Base-by-base conservation (phyloP, 176 grass and related monocot species). In the Phoenix dactylifera region DNA sequence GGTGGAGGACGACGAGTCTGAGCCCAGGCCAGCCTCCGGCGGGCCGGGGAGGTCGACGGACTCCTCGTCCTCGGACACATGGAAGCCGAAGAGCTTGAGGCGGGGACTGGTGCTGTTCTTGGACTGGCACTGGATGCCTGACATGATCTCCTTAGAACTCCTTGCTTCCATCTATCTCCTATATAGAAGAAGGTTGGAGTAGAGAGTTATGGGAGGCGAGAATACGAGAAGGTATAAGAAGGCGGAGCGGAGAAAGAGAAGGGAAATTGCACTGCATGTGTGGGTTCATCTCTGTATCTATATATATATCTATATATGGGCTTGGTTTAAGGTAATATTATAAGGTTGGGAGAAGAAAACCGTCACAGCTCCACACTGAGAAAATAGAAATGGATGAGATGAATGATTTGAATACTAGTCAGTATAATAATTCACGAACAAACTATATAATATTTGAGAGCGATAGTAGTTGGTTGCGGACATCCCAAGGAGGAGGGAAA, bases 1-100 rank as follows among this genome's bases (percentile, higher is more conserved):
- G 18, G 28, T 3, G 4, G 64, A 50, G 3, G 49, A 22, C 3
- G 92, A 97, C 0, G 92, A 97, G 66, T 97, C 92, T 0, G 92
- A 97, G 0, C 86, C 83, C 15, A 24, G 57, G 10, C 68, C 68
- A 7, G 29, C 49, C 16, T 78, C 74, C 44, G 22, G 55, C 3
- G 71, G 67, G 26, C 64, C 16, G 1, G 35, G 35, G 20, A 44
- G 44, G 20, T 4, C 53, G 9, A n/a, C 5, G 1, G 9, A 44
- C 16, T 57, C 29, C 18, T 18, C 15, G 20, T 26, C 1, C 26
- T 57, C 66, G 18, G 18, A 18, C 1, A 71, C 68, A 7, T 52
- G 57, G 68, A 71, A 60, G 24, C 68, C 68, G 68, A 71, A 71
- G 44, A 71, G 68, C 57, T 60, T 71, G 4, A 71, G 57, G 10